A percentile compares a stretch with the other conserved stretches of the same genome.
Evolutionary conservation across 2,329 filamentous ascomycete genomes (phyloP).

Genomic region (Fusarium sp.): DNA sequence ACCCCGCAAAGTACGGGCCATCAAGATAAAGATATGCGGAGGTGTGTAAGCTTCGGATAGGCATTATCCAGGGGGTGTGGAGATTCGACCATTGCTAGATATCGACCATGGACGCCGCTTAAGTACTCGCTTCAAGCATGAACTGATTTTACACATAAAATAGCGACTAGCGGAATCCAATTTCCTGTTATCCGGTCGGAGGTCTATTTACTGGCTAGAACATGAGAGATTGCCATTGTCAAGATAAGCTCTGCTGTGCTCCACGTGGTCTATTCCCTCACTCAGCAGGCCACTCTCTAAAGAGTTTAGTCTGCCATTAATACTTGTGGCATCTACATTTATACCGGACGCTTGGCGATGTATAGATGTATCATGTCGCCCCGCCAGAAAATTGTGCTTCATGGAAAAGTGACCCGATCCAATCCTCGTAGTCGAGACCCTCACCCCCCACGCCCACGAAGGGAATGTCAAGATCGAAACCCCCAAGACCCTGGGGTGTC

Average conservation of each 20-base stretch:
- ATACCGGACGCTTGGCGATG: neutral
- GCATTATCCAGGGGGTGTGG: neutral
- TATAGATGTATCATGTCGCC: neutral
- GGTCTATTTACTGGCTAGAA: neutral
- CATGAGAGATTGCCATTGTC: neutral
- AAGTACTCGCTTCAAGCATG: neutral
- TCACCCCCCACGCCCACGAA: neutral
- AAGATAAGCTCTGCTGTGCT: neutral
- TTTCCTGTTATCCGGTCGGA: fast-evolving
- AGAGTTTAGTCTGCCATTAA: neutral
- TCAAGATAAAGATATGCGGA: neutral
- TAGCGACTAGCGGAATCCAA: neutral
- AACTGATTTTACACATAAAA: neutral
- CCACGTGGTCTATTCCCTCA: neutral
- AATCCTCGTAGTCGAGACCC: neutral
- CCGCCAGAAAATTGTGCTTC: neutral
- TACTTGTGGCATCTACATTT: neutral
- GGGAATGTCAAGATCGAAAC: neutral
- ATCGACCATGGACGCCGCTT: neutral
- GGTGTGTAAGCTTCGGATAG: neutral
- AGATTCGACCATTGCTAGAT: neutral
- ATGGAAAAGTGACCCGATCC: neutral
- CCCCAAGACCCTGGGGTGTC: neutral
- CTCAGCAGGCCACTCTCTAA: neutral
- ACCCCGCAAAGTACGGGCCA: neutral